These are phyloP conservation scores for Cutaneotrichosporon dermatis DNA, from an alignment of 1,284 basidiomycete genomes.

Conservation along the genomic window DNA sequence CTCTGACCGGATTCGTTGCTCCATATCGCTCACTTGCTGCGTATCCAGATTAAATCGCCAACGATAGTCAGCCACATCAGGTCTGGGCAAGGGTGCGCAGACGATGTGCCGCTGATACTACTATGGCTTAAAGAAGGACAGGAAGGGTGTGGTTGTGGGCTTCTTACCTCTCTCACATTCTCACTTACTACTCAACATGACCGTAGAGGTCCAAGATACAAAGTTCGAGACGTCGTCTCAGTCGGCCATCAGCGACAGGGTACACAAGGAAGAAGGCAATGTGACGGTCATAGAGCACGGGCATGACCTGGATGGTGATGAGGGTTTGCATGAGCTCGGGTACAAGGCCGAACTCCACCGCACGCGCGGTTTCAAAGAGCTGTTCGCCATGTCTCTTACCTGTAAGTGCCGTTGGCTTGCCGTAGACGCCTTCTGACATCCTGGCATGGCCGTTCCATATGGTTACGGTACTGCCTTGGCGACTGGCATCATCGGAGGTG, in stretches of 20 bases:
- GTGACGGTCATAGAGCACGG: slow-evolving; percentile 7
- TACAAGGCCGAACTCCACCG: slow-evolving; percentile 18
- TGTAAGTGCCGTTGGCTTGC: slow-evolving; percentile 3
- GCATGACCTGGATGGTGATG: slow-evolving; percentile 11
- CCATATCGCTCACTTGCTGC: too few species aligned
- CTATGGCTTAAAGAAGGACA: too few species aligned
- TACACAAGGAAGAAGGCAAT: slow-evolving; percentile 12
- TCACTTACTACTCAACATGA: neutral
- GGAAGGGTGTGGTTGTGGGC: too few species aligned
- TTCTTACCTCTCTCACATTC: too few species aligned
- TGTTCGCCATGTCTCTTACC: slow-evolving; percentile 11
- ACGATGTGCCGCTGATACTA: too few species aligned
- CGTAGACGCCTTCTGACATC: too few species aligned
- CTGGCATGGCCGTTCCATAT: slow-evolving; percentile 15
- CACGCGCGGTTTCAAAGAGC: slow-evolving; percentile 11
- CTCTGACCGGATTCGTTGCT: too few species aligned
- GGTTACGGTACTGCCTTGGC: slow-evolving; percentile 11
- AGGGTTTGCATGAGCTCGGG: slow-evolving; percentile 17
- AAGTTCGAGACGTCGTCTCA: neutral
- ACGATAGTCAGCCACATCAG: too few species aligned
- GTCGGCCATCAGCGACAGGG: neutral
- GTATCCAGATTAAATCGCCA: too few species aligned
- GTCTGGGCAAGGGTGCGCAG: too few species aligned
- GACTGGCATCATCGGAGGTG: slow-evolving; percentile 14
- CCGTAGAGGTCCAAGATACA: neutral